These are phyloP conservation scores for Hymenoscyphus linearis DNA, from an alignment of 2,329 filamentous ascomycete genomes.

Conservation along the genomic window DNA sequence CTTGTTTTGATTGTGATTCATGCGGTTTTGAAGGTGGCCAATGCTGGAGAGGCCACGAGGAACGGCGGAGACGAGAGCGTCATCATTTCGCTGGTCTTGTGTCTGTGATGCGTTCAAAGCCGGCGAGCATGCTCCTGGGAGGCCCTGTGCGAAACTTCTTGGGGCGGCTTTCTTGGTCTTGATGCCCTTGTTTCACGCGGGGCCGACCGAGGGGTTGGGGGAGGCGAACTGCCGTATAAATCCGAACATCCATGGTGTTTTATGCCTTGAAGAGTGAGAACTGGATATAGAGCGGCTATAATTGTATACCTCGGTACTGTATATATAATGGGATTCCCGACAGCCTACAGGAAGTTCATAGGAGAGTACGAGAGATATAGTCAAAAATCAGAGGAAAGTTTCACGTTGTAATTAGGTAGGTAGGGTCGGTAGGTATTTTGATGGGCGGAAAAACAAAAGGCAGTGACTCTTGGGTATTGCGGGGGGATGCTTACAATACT, in stretches of 20 bases:
- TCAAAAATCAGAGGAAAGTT: too few relatives aligned
- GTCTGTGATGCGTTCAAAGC: not conserved
- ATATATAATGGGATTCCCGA: too few relatives aligned
- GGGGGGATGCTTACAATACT: not conserved
- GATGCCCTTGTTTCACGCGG: not conserved
- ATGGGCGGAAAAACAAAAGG: not conserved
- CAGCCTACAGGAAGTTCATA: too few relatives aligned
- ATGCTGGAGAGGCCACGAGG: constrained; percentile 1
- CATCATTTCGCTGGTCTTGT: constrained; percentile 7
- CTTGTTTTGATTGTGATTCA: constrained; percentile 21
- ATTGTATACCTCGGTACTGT: too few relatives aligned
- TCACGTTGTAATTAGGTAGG: too few relatives aligned
- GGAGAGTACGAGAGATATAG: too few relatives aligned
- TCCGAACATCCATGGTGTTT: not conserved
- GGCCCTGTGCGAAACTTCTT: not conserved
- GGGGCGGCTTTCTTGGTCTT: not conserved
- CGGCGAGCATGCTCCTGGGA: constrained; percentile 1
- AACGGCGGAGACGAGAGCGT: constrained; percentile 9
- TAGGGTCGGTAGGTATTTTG: too few relatives aligned
- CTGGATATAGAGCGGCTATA: too few relatives aligned
- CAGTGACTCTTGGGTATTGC: not conserved
- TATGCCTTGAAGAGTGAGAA: not conserved
- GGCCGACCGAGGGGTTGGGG: not conserved
- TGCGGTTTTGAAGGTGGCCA: constrained; percentile 13
- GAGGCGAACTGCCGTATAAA: not conserved